Percentiles rank a stretch among this genome's conserved stretches.
Conservation (phyloP, 495 filamentous ascomycete species). For the Podospora pseudoanserina region DNA sequence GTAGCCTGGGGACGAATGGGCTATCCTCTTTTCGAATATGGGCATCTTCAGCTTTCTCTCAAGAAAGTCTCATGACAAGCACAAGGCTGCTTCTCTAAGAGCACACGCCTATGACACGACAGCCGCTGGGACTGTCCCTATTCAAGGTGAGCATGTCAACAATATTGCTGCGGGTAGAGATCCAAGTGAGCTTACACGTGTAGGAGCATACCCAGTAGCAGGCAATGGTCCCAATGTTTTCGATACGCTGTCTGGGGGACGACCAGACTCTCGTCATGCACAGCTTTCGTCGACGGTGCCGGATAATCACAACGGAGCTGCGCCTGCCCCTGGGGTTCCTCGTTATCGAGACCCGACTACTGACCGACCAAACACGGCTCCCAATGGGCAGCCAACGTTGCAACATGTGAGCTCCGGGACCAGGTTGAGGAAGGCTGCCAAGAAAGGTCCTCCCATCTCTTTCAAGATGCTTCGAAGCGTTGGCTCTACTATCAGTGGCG, state of each 20-base stretch:
- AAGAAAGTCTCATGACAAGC: slow-evolving; percentile 29
- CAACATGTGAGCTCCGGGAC: slow-evolving; percentile 10
- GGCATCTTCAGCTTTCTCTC: slow-evolving; percentile 42
- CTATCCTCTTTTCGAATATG: slow-evolving; percentile 31
- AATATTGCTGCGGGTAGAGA: not conserved
- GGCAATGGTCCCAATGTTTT: slow-evolving; percentile 31
- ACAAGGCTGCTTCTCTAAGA: slow-evolving; percentile 28
- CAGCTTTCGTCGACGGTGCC: slow-evolving; percentile 18
- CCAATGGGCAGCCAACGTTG: slow-evolving; percentile 17
- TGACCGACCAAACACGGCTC: slow-evolving; percentile 42
- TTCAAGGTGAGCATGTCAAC: slow-evolving; percentile 32
- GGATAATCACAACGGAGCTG: slow-evolving; percentile 19
- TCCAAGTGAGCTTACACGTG: slow-evolving; percentile 10
- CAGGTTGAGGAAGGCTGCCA: slow-evolving; percentile 16
- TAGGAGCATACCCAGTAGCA: slow-evolving; percentile 26
- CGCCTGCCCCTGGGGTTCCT: slow-evolving; percentile 33
- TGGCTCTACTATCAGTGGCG: slow-evolving; percentile 7
- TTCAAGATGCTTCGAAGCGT: slow-evolving; percentile 21
- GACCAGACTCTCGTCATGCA: slow-evolving; percentile 27
- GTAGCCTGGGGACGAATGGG: slow-evolving; percentile 20
- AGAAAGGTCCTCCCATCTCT: slow-evolving; percentile 27
- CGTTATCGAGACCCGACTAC: slow-evolving; percentile 22
- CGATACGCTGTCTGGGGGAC: slow-evolving; percentile 30
- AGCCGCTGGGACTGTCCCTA: slow-evolving; percentile 27
- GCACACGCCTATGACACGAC: slow-evolving; percentile 30